phyloP scores from a whole-genome alignment of 108 stramenopile genomes.

The Fragilariopsis cylindrus region DNA sequence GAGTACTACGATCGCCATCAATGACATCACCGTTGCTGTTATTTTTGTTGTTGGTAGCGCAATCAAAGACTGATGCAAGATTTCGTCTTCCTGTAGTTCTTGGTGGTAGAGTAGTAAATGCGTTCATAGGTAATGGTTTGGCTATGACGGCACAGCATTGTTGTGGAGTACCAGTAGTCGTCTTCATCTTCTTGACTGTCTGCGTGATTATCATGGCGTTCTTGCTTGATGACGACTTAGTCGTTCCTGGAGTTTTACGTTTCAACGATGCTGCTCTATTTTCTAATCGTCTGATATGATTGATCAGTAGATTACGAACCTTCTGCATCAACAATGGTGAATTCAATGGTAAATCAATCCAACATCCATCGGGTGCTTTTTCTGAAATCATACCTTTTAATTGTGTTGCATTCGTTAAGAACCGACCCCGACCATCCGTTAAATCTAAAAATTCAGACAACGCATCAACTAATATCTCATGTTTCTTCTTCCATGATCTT shows the following conservation, averaged over 20 bases:
- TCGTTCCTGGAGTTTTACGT: conserved; percentile 2
- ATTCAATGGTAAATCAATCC: conserved; percentile 2
- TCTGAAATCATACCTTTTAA: neutral
- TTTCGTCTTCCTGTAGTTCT: neutral
- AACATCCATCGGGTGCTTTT: conserved; percentile 5
- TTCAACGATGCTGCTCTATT: neutral
- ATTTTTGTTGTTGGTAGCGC: neutral
- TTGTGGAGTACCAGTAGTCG: too few relatives aligned
- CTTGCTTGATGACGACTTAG: neutral
- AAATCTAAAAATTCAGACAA: neutral
- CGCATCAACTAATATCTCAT: neutral
- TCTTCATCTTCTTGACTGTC: neutral
- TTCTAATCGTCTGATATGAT: conserved; percentile 3
- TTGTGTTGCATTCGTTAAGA: conserved; percentile 3
- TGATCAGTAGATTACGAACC: neutral
- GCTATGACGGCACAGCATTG: too few relatives aligned
- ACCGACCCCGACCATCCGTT: neutral
- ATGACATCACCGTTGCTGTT: neutral
- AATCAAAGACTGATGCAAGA: neutral
- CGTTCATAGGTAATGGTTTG: too few relatives aligned
- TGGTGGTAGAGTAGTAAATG: neutral
- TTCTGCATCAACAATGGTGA: conserved; percentile 6
- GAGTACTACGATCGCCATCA: too few relatives aligned
- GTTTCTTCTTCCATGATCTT: conserved; percentile 10
- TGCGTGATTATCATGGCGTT: too few relatives aligned